Evolutionary conservation across 2,329 filamentous ascomycete genomes (phyloP), one percentile per base, ranked within the genome.

Genomic region (Alternaria triticina): DNA sequence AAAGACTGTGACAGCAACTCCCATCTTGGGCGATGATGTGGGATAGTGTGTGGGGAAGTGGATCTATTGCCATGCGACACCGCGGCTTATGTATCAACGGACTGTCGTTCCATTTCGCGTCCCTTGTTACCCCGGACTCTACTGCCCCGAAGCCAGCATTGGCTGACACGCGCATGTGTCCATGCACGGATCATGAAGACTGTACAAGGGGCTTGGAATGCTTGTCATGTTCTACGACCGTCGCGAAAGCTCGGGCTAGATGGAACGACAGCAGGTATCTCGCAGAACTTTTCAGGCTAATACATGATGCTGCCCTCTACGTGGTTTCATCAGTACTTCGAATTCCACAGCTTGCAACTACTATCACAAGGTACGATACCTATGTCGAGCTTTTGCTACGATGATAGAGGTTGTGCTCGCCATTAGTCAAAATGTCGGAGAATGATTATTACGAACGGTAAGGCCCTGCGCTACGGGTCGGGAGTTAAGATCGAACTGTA

Each of bases 1-100:
- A 17, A 66, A 66, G 27, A 70, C 65, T 8, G 67, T 68, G 11
- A 68, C 62, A 22, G 67, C 62, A 25, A 65, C 52, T 57, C 68
- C 68, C 67, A 70, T 70, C 36, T 57, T 66, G 46, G 27, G 25
- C 36, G 8, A 44, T 15, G 25, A 30, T 65, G 54, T 45, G 28
- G 43, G 61, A 58, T 51, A 36, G 52, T 13, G 23, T n/a, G 23
- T 57, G 43, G 28, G 52, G 30, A 59, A 28, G 46, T 49, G 46
- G 46, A 49, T 49, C 46, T 49, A 8, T 49, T 15, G 15, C n/a
- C 10, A 49, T 49, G 23, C 46, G 54, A 30, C 25, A 45, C 45
- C 50, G 17, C 17, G 36, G n/a, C n/a, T 40, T 40, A 40, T 40
- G 36, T 40, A 40, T 40, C 36, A 40, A 40, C 36, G n/a, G 36